Base-by-base conservation (phyloP, 2,329 filamentous ascomycete species). In the Podosphaera fusca region DNA sequence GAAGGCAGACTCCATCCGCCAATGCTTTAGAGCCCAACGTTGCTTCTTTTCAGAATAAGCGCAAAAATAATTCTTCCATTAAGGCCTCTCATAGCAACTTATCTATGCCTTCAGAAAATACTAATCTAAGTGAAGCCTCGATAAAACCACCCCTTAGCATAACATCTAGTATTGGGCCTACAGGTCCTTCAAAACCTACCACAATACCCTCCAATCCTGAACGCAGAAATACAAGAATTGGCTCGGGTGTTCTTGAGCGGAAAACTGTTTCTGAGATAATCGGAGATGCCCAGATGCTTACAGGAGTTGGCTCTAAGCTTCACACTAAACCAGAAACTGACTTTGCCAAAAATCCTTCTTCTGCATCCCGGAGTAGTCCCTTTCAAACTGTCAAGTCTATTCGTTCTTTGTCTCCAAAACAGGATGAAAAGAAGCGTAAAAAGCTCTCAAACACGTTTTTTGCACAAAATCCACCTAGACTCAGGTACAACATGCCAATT, bases 371-470 rank as follows among this genome's bases (percentile, higher is more conserved):
- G 40, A 72, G 71, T 10, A 70, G 67, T 60, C 74, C 70, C 30
- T 72, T 69, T 57, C 72, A 70, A 60, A 75, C 73, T 12, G 65
- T 66, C 1, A 61, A 67, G 2, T 68, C 67, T 55, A 46, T 62
- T 30, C 64, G 60, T 49, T 62, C 56, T 55, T 56, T 65, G 42
- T 57, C 63, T 8, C 68, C 70, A 35, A 64, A 64, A 53, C 61
- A 60, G 45, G 80, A 77, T 61, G 73, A 77, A 36, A 77, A 74
- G 60, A 75, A 78, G 55, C 83, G 80, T 64, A 80, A 75, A 60
- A 83, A 83, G 62, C 73, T 83, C 12, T 87, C 83, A 1, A 85
- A 80, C 0, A 86, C 92, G 2, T 75, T 90, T 0, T 92, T 94
- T 66, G 82, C 84, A 2, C 87, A 85, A 64, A 79, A 80, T 57